These are phyloP conservation scores for Ziziphus jujuba DNA, from an alignment of 306 rosid species.

Conservation along the genomic window DNA sequence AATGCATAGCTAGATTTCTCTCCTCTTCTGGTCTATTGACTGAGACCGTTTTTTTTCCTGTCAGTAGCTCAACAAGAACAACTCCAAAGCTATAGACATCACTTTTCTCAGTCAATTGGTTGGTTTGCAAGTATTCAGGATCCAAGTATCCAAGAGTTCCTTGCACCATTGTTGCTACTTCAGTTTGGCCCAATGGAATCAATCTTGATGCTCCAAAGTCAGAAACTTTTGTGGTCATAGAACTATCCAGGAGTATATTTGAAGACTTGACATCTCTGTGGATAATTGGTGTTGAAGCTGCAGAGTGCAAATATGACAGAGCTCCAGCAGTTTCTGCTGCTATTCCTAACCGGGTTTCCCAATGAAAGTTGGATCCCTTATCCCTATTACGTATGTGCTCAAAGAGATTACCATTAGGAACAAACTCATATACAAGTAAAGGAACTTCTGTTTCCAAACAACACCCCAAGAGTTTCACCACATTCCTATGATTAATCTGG, in stretches of 20 bases:
- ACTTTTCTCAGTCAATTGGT: neutral
- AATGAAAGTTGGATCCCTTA: neutral
- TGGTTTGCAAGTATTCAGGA: constrained; percentile 1
- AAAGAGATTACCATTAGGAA: neutral
- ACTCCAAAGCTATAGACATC: constrained; percentile 7
- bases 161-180: neutral
- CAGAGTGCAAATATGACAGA: neutral
- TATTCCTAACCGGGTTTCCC: neutral
- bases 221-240: neutral
- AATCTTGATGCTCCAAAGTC: constrained; percentile 9
- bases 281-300: neutral
- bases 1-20: neutral
- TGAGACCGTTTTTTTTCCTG: neutral
- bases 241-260: neutral
- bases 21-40: neutral
- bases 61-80: neutral
- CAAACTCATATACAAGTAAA: neutral
- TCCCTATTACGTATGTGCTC: neutral
- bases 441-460: constrained; percentile 1
- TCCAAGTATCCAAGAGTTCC: constrained; percentile 5
- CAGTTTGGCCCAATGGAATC: neutral
- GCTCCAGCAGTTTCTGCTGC: constrained; percentile 6
- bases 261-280: neutral
- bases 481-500: neutral
- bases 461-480: neutral